Base-by-base conservation (phyloP, 768 basidiomycete species). In the Suillus lakei region DNA sequence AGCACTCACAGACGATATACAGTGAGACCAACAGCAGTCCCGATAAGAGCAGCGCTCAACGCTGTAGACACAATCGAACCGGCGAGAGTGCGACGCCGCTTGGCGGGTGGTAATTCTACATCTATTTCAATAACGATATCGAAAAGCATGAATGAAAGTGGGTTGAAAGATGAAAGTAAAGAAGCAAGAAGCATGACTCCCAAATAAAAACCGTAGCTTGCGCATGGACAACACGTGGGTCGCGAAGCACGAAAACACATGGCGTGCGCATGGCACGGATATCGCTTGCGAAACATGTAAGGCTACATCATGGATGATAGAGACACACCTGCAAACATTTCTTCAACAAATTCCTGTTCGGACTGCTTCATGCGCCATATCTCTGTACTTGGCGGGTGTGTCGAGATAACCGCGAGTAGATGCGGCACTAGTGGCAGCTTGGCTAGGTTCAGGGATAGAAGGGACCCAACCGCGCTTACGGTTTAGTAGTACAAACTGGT, bases 21-120 rank as follows among this genome's bases (percentile, higher is more conserved):
- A 53, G 92, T 93, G 67, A 94, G 83, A 65, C 93, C 93, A 60
- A 95, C 93, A 18, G 93, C 93, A 26, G 91, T 90, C 64, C 93
- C 91, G 66, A 95, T 91, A 65, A 95, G 85, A 54, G 92, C 93
- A 68, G 93, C 92, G 78, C 86, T 92, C 78, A 95, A 81, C 63
- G 93, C 93, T 38, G 92, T 91, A 18, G 91, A 91, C 67, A 94
- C 86, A 72, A 95, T 89, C 64, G 91, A 90, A 67, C 91, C 91
- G 68, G 92, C 90, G 77, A 94, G 84, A 66, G 90, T 90, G 71
- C 90, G 87, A 66, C 92, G 91, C 73, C 89, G 88, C 82, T 94
- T 95, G 70, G 87, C 81, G 55, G 92, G 89, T 34, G 89, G 89
- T 60, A 90, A 74, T 73, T 92, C 92, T 93, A 90, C 77, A 81